Base-by-base conservation (phyloP, 176 grass and related monocot species). In the Lolium rigidum region DNA sequence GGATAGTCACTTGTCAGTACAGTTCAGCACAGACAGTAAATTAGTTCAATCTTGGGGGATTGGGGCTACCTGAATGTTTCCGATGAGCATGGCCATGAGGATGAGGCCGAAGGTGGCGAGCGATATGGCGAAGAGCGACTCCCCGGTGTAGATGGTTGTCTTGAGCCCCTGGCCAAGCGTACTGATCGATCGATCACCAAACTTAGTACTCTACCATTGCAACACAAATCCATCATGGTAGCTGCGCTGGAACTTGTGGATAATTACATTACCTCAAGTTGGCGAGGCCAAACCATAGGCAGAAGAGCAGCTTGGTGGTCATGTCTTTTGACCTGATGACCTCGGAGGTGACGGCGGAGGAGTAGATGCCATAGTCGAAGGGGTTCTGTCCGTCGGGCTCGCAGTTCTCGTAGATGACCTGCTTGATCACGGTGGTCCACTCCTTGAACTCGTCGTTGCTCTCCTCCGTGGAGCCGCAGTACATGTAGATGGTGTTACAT, bases 211-310 rank as follows among this genome's bases (percentile, higher is more conserved):
- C 22, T 21, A 61, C 46, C 10, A 10, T 11, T 61, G 58, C n/a
- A 61, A 24, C 58, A 61, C 9, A 61, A 61, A 24, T 61, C 9
- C 9, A 61, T 60, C n/a, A 15, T 55, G 46, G 41, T 44, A 35
- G 41, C 41, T 44, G 5, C 7, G 41, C 41, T 7, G 3, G 41
- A 44, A 48, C 2, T 48, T 48, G 46, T 9, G 46, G 46, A 10
- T 85, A n/a, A n/a, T n/a, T n/a, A n/a, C n/a, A n/a, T n/a, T n/a
- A 92, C 93, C 90, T 98, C 28, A 98, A 76, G 88, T 98, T 98
- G 65, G 89, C 91, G 28, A 98, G 82, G 4, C 96, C 96, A 91
- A 93, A 98, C 90, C 93, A 98, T 35, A 35, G 31, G 31, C 31
- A 35, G 31, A 35, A 35, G 31, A 35, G 31, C 31, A 35, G 31